Evolutionary conservation across 306 rosid genomes (phyloP).

Genomic region (Oemleria cerasiformis): DNA sequence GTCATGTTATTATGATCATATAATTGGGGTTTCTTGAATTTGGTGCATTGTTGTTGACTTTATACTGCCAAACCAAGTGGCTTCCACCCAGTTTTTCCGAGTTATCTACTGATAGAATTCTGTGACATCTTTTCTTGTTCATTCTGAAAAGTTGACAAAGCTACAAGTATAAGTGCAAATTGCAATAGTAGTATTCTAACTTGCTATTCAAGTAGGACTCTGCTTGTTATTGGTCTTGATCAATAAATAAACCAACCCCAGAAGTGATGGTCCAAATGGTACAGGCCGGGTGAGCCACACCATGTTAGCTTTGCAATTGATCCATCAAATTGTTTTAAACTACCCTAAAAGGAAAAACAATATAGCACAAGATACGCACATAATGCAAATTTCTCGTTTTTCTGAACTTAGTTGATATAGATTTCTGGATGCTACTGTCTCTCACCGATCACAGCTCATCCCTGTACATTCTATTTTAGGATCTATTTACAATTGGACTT

Average conservation of each 20-base stretch:
- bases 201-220: not conserved
- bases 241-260: not conserved
- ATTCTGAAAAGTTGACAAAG: not conserved
- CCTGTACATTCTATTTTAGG: conserved; percentile 25
- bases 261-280: conserved; percentile 1
- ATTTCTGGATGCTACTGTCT: not conserved
- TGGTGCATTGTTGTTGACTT: not conserved
- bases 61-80: not conserved
- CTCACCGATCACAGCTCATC: not conserved
- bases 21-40: not conserved
- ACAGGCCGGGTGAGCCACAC: not conserved
- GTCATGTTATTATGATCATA: not conserved
- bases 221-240: not conserved
- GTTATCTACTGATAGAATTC: not conserved
- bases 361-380: not conserved
- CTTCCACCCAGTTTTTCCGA: not conserved
- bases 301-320: not conserved
- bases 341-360: not conserved
- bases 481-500: conserved; percentile 46
- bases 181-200: not conserved
- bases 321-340: not conserved
- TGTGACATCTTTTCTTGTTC: not conserved
- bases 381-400: not conserved
- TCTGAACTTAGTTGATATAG: not conserved
- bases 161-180: not conserved